A percentile compares a stretch with the other conserved stretches of the same genome.
phyloP scores from a whole-genome alignment of 176 grass and related monocot genomes.

The Triticum urartu region DNA sequence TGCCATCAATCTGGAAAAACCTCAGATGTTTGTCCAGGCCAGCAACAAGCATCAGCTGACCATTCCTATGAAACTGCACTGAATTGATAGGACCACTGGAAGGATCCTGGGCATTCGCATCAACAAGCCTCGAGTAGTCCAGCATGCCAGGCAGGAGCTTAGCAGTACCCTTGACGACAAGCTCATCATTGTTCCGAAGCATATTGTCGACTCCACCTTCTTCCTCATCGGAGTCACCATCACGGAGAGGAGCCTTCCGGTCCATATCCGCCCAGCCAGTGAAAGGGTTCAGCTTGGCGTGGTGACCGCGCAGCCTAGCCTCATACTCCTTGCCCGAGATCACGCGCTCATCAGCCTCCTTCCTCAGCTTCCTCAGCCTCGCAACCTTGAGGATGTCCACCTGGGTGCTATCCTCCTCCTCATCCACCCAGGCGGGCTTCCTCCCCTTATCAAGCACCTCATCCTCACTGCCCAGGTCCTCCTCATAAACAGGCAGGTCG shows the following conservation, averaged over 20 bases:
- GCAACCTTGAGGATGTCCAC: conserved; percentile 58
- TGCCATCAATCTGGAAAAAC: conserved; percentile 91
- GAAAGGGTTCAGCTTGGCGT: conserved; percentile 65
- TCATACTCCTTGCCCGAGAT: conserved; percentile 79
- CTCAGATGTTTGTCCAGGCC: conserved; percentile 67
- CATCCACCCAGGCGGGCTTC: conserved; percentile 76
- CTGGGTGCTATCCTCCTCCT: conserved; percentile 59
- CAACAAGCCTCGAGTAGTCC: conserved; percentile 67
- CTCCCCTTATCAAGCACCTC: conserved; percentile 7
- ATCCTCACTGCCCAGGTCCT: conserved; percentile 26
- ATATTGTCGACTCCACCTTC: conserved; percentile 38
- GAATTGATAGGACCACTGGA: conserved; percentile 73
- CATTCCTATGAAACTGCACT: conserved; percentile 90
- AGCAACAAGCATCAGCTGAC: conserved; percentile 74
- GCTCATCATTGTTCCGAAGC: conserved; percentile 35
- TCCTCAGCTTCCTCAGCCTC: conserved; percentile 77
- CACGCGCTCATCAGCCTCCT: conserved; percentile 46
- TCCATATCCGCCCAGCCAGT: conserved; percentile 66
- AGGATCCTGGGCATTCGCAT: conserved; percentile 69
- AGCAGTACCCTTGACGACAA: conserved; percentile 38
- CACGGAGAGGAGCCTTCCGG: conserved; percentile 5
- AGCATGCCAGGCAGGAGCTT: conserved; percentile 78
- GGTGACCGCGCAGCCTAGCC: conserved; percentile 55
- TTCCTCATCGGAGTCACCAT: conserved; percentile 42
- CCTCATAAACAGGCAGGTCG: conserved; percentile 51